phyloP scores from a whole-genome alignment of 768 basidiomycete genomes.

The Leccinum olivaceopallidum region DNA sequence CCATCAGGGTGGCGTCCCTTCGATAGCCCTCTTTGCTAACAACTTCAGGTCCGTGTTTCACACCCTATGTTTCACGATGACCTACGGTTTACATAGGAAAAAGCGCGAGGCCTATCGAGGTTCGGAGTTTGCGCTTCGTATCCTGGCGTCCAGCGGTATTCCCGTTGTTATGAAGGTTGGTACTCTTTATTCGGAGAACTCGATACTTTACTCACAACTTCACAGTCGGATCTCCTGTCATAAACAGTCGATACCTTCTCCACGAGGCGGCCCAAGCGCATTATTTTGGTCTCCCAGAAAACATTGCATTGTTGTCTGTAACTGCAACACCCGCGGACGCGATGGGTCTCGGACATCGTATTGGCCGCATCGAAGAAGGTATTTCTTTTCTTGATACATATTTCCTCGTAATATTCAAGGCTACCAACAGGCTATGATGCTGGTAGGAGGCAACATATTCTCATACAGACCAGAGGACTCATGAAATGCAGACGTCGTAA shows the following conservation, averaged over 20 bases:
- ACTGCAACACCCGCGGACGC: conserved; percentile 66
- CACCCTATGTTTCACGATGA: background rate
- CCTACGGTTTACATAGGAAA: conserved; percentile 40
- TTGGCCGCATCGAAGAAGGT: conserved; percentile 35
- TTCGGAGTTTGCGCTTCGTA: conserved; percentile 77
- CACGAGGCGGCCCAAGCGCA: conserved; percentile 74
- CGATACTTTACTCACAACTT: background rate
- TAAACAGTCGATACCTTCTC: conserved; percentile 67
- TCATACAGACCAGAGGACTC: background rate
- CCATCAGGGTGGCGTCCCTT: conserved; percentile 60
- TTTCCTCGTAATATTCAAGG: background rate
- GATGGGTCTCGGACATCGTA: conserved; percentile 70
- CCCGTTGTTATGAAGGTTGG: conserved; percentile 73
- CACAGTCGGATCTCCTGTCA: conserved; percentile 54
- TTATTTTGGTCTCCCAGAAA: conserved; percentile 60
- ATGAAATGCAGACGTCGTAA: conserved; percentile 53
- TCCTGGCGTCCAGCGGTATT: conserved; percentile 68
- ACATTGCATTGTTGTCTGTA: conserved; percentile 62
- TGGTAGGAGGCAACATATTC: conserved; percentile 26
- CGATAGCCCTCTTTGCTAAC: conserved; percentile 76
- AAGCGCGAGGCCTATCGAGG: conserved; percentile 83
- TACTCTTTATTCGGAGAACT: background rate
- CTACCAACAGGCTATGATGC: conserved; percentile 43
- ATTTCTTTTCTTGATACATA: background rate
- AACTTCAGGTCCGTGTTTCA: conserved; percentile 36